Percentiles rank a stretch among this genome's conserved stretches.
Conservation (phyloP, 129 eudicot genomes). For the Dittrichia graveolens region DNA sequence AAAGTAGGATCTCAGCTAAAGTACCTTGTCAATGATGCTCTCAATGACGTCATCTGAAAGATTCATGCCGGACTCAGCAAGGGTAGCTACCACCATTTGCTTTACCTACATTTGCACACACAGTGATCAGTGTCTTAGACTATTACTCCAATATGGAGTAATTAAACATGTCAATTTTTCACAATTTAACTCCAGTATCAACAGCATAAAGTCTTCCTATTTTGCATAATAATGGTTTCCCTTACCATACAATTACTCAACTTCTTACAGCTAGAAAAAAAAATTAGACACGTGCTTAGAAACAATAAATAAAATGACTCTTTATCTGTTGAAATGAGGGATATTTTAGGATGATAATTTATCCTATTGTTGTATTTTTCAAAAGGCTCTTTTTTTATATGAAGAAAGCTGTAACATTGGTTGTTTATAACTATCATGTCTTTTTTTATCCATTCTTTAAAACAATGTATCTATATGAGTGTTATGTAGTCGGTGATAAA, state of each 20-base stretch:
- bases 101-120: conserved; percentile 59
- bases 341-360: too few species aligned
- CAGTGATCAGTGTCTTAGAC: neutral
- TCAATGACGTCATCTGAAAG: conserved; percentile 91
- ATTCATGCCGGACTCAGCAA: conserved; percentile 94
- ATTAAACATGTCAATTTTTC: neutral
- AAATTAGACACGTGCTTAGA: too few species aligned
- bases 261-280: too few species aligned
- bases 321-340: too few species aligned
- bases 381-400: neutral
- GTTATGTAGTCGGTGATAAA: too few species aligned
- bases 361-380: neutral
- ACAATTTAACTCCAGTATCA: neutral
- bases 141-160: neutral
- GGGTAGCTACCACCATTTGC: conserved; percentile 96
- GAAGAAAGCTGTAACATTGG: neutral
- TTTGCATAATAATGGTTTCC: too few species aligned
- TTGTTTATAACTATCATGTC: neutral
- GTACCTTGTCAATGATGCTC: conserved; percentile 55
- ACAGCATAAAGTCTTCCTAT: too few species aligned
- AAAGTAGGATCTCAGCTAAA: conserved; percentile 5
- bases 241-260: too few species aligned
- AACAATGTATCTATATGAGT: too few species aligned
- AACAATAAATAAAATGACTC: too few species aligned
- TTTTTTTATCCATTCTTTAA: too few species aligned